Base-by-base conservation (phyloP, 2,329 filamentous ascomycete genomes). In the Zelopaecilomyces penicillatus region DNA sequence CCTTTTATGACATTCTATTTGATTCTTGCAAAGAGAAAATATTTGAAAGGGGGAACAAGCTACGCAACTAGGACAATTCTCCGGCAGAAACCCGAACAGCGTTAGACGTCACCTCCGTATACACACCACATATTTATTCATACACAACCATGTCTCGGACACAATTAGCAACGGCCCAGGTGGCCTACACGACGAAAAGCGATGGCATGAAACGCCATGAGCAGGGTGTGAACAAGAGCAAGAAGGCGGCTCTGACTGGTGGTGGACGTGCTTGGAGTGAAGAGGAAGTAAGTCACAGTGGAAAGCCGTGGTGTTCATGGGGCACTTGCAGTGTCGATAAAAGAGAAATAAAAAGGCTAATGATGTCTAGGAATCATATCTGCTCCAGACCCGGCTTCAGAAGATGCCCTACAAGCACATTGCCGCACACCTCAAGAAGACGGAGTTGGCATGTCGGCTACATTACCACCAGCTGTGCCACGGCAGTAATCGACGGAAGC, bases 341-440 rank as follows among this genome's bases (percentile, higher is more conserved):
- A 19, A 19, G 19, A 12, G 7, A 19, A 36, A 6, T 11, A 43
- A 27, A 19, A 19, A 19, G 19, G 19, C 19, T 19, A 19, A 19
- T 19, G 19, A 19, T 19, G 19, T 42, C 4, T 51, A 91, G 86
- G 87, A 93, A 68, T 76, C 82, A 46, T 93, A 91, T 63, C 81
- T 93, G 44, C 76, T 93, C 49, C 85, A 89, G 65, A 90, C 85
- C 49, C 84, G 87, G 47, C 78, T 87, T 57, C 85, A 90, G 58
- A 91, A 91, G 68, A 88, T 91, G 81, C 87, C 87, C 1, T 93
- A 93, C 68, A 93, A 91, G 73, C 85, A 91, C 62, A 93, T 93
- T 60, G 87, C 87, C 47, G 79, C 83, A 47, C 83, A 90, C 56
- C 70, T 93, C 54, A 87, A 89, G 68, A 94, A 93, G 73, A 93